These are phyloP conservation scores for Candida orba DNA, from an alignment of 805 yeast species.

Conservation along the genomic window DNA sequence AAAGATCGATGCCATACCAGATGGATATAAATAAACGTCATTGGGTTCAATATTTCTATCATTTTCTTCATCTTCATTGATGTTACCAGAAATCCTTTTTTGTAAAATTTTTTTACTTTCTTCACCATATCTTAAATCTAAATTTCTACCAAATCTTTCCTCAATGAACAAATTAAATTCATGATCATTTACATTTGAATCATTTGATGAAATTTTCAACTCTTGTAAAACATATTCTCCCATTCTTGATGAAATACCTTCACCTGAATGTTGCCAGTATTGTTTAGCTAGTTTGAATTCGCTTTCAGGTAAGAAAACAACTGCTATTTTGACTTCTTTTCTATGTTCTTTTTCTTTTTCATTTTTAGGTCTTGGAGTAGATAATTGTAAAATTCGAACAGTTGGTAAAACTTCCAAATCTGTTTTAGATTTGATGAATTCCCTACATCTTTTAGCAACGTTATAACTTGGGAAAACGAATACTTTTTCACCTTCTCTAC, in stretches of 20 bases:
- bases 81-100: constrained; percentile 63
- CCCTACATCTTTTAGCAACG: constrained; percentile 81
- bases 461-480: constrained; percentile 72
- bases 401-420: constrained; percentile 17
- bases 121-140: constrained; percentile 67
- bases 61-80: constrained; percentile 14
- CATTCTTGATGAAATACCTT: constrained; percentile 85
- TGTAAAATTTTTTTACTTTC: constrained; percentile 72
- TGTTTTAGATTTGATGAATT: constrained; percentile 50
- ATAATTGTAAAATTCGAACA: constrained; percentile 63
- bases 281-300: constrained; percentile 62
- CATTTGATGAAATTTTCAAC: constrained; percentile 36
- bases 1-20: constrained; percentile 92
- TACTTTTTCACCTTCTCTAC: constrained; percentile 68
- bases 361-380: constrained; percentile 58
- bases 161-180: constrained; percentile 49
- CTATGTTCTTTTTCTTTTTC: constrained; percentile 53
- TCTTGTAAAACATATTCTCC: constrained; percentile 79
- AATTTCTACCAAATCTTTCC: constrained; percentile 83
- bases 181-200: neutral
- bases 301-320: constrained; percentile 62
- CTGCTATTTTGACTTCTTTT: constrained; percentile 64
- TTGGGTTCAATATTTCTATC: constrained; percentile 31
- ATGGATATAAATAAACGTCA: constrained; percentile 78
- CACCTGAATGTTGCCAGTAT: constrained; percentile 98